Evolutionary conservation across 768 basidiomycete species (phyloP).

Genomic region (Suillus fuscotomentosus): DNA sequence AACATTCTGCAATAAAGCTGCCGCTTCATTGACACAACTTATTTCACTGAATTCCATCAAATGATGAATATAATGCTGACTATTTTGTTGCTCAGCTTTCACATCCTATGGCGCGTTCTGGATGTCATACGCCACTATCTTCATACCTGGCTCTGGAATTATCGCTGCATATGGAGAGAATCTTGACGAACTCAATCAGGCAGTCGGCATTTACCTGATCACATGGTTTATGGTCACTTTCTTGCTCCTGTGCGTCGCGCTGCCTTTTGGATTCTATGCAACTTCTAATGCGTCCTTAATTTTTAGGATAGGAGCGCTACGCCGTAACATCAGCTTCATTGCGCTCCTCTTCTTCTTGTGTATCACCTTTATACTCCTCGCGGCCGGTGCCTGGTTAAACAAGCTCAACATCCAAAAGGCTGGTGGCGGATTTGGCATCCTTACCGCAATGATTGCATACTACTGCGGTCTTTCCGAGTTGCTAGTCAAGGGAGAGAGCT

Average conservation of each 20-base stretch:
- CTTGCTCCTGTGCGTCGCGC: conserved; percentile 55
- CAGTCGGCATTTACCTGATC: conserved; percentile 72
- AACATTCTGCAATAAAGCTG: neutral
- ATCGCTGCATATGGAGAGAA: conserved; percentile 43
- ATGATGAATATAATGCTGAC: neutral
- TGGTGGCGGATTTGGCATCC: conserved; percentile 44
- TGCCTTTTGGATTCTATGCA: neutral
- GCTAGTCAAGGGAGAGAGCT: conserved; percentile 36
- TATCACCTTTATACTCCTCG: conserved; percentile 51
- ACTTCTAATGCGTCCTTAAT: conserved; percentile 1
- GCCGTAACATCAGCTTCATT: conserved; percentile 48
- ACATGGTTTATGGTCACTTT: conserved; percentile 75
- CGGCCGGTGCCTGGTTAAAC: conserved; percentile 36
- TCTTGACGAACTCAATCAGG: conserved; percentile 45
- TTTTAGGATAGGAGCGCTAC: conserved; percentile 46
- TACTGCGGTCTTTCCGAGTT: conserved; percentile 44
- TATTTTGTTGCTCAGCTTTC: conserved; percentile 51
- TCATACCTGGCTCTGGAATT: conserved; percentile 71
- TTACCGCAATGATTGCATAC: conserved; percentile 47
- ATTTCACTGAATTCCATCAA: neutral
- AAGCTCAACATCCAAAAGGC: conserved; percentile 28
- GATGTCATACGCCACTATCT: conserved; percentile 76
- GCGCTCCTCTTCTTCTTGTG: conserved; percentile 52
- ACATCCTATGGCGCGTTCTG: conserved; percentile 85
- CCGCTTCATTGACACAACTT: neutral